A percentile compares a stretch with the other conserved stretches of the same genome.
phyloP scores from a whole-genome alignment of 192 early-diverging fungal species.

The Endogone sp. region DNA sequence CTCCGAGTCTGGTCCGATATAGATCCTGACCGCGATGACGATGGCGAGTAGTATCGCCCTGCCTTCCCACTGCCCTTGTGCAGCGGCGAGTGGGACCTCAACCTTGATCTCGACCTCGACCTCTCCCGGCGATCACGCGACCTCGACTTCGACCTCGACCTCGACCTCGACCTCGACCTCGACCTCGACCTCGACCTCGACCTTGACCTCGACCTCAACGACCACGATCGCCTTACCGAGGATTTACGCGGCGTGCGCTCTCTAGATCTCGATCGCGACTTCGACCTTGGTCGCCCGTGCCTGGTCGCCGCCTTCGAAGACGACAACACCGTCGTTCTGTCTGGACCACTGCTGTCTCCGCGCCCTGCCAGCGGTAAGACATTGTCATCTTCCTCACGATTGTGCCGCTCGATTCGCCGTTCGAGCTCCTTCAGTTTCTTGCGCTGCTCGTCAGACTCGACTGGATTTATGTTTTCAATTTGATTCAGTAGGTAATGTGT shows the following conservation, averaged over 20 bases:
- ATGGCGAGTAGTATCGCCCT: neutral
- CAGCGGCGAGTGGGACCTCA: conserved; percentile 7
- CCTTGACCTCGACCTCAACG: neutral
- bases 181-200: neutral
- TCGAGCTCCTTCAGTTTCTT: conserved; percentile 30
- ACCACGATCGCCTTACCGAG: conserved; percentile 1
- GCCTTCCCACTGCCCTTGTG: neutral
- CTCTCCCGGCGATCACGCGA: neutral
- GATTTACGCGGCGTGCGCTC: neutral
- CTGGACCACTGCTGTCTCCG: too few species aligned
- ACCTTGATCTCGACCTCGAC: conserved; percentile 8
- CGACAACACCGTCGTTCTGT: neutral
- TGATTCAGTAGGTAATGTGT: neutral
- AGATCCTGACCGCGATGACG: neutral
- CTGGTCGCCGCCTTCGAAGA: neutral
- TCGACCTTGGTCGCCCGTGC: neutral
- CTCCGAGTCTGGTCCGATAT: neutral
- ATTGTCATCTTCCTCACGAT: neutral
- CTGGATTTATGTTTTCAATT: neutral
- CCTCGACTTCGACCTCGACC: neutral
- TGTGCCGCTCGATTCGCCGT: conserved; percentile 19
- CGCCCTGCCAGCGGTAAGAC: neutral
- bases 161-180: neutral
- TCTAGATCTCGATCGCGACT: conserved; percentile 1
- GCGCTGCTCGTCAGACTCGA: conserved; percentile 27